phyloP scores from a whole-genome alignment of 441 rosid species.

The Francoa sonchifolia region DNA sequence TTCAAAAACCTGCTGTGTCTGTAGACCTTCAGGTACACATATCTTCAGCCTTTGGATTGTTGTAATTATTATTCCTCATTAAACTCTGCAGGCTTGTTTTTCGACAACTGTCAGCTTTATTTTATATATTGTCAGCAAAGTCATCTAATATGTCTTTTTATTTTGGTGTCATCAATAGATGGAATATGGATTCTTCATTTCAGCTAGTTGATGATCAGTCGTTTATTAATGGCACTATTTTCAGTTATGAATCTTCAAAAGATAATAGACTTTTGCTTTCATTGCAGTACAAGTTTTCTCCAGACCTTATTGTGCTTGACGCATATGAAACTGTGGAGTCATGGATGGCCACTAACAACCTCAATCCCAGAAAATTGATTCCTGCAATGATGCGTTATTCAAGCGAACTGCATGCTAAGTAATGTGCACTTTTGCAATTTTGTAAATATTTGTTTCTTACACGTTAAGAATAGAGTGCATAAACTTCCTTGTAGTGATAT shows the following conservation, averaged over 20 bases:
- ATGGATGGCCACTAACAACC: slow-evolving; percentile 84
- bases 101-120: no score
- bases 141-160: no score
- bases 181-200: slow-evolving; percentile 1
- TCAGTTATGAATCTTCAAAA: slow-evolving; percentile 13
- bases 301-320: slow-evolving; percentile 90
- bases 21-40: slow-evolving; percentile 72
- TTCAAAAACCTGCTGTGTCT: slow-evolving; percentile 78
- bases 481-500: not conserved
- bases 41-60: slow-evolving; percentile 9
- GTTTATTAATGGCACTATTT: no score
- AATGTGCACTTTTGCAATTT: slow-evolving; percentile 15
- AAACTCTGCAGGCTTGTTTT: no score
- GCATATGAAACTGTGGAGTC: slow-evolving; percentile 99
- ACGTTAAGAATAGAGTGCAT: not conserved
- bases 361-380: slow-evolving; percentile 83
- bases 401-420: slow-evolving; percentile 99
- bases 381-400: slow-evolving; percentile 99
- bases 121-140: not conserved
- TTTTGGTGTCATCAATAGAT: no score
- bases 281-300: slow-evolving; percentile 95
- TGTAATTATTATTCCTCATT: slow-evolving; percentile 6
- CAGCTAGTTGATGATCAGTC: no score
- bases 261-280: slow-evolving; percentile 14
- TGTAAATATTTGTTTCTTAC: slow-evolving; percentile 7